These are phyloP conservation scores for Polytrichum commune DNA, from an alignment of 225 moss, liverwort and hornwort genomes.

Conservation along the genomic window DNA sequence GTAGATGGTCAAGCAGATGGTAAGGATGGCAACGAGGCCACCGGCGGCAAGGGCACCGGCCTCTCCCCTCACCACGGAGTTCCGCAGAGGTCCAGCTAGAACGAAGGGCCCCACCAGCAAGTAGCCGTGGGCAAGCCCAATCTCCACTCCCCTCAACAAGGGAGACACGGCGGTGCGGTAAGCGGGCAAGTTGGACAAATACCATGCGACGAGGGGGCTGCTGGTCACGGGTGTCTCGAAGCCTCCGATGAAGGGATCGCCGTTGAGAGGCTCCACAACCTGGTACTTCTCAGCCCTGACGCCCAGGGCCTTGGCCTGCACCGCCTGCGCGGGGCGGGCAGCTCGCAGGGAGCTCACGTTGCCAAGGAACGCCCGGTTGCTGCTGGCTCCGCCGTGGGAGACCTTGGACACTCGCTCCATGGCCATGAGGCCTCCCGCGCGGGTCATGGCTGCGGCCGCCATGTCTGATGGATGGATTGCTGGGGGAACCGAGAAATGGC, in stretches of 20 bases:
- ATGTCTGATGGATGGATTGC: background rate
- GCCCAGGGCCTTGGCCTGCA: slow-evolving; percentile 21
- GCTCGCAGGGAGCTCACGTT: slow-evolving; percentile 39
- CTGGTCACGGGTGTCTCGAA: slow-evolving; percentile 92
- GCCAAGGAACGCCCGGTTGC: slow-evolving; percentile 40
- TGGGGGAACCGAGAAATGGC: too few relatives aligned
- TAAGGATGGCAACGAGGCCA: slow-evolving; percentile 80
- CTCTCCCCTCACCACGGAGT: slow-evolving; percentile 64
- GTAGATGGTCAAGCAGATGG: slow-evolving; percentile 80
- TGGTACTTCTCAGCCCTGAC: slow-evolving; percentile 74
- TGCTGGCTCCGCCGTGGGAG: slow-evolving; percentile 4
- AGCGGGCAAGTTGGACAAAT: slow-evolving; percentile 85
- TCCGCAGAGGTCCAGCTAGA: slow-evolving; percentile 72
- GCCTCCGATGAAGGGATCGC: slow-evolving; percentile 92
- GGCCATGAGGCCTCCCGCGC: slow-evolving; percentile 53
- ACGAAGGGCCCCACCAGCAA: slow-evolving; percentile 86
- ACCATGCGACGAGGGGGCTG: slow-evolving; percentile 91
- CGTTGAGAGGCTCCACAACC: slow-evolving; percentile 87
- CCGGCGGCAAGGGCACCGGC: slow-evolving; percentile 75
- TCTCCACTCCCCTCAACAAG: slow-evolving; percentile 78
- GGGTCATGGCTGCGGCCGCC: slow-evolving; percentile 58
- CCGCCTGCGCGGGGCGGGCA: slow-evolving; percentile 2
- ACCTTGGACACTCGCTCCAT: slow-evolving; percentile 47
- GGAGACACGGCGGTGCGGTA: slow-evolving; percentile 94
- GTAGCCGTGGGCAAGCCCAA: slow-evolving; percentile 94